These are phyloP conservation scores for Tricholoma sp. DNA, from an alignment of 768 basidiomycete species.

Conservation along the genomic window DNA sequence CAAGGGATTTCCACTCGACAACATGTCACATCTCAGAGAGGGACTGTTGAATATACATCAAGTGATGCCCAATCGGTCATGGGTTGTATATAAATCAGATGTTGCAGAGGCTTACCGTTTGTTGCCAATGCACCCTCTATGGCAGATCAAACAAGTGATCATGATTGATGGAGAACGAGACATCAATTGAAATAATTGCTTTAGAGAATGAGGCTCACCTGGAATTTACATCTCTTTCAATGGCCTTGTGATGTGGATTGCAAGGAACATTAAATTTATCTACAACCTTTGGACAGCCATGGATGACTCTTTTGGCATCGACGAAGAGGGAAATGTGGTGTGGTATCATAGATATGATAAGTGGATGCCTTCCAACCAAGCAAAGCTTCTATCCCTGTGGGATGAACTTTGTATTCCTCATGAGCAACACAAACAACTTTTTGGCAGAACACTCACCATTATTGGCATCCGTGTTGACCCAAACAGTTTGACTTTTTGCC, in stretches of 20 bases:
- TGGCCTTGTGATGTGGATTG: slow-evolving; percentile 30
- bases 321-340: slow-evolving; percentile 13
- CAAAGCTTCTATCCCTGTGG: slow-evolving; percentile 30
- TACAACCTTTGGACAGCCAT: slow-evolving; percentile 21
- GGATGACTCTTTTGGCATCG: slow-evolving; percentile 25
- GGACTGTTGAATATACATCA: neutral
- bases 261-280: slow-evolving; percentile 14
- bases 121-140: slow-evolving; percentile 25
- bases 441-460: too few species aligned
- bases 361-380: slow-evolving; percentile 26
- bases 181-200: slow-evolving; percentile 28
- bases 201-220: slow-evolving; percentile 24
- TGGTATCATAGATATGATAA: slow-evolving; percentile 24
- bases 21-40: slow-evolving; percentile 25
- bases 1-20: slow-evolving; percentile 25
- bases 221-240: slow-evolving; percentile 22
- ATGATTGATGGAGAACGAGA: slow-evolving; percentile 22
- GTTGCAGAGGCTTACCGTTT: slow-evolving; percentile 29
- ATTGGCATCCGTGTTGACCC: too few species aligned
- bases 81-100: slow-evolving; percentile 32
- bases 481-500: too few species aligned
- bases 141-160: slow-evolving; percentile 29
- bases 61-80: slow-evolving; percentile 9
- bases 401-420: slow-evolving; percentile 15
- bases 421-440: too few species aligned